Conservation (phyloP, 108 stramenopile genomes). For the Discostella pseudostelligera region DNA sequence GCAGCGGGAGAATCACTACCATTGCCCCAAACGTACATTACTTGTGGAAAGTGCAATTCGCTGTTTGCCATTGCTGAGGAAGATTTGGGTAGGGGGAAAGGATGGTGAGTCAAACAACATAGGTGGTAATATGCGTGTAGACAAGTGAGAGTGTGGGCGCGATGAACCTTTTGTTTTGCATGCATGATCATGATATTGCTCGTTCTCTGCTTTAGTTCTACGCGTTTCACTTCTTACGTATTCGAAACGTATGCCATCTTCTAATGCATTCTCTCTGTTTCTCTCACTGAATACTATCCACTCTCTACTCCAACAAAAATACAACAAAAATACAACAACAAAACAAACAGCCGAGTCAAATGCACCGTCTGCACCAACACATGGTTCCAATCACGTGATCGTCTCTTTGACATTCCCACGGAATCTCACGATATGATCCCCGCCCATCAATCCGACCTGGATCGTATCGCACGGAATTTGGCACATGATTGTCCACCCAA, state of each 20-base stretch:
- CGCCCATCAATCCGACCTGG: constrained; percentile 50
- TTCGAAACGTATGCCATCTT: too few relatives aligned
- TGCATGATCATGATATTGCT: too few relatives aligned
- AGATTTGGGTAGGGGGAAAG: constrained; percentile 66
- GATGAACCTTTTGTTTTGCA: too few relatives aligned
- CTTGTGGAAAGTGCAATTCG: constrained; percentile 68
- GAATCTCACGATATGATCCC: constrained; percentile 60
- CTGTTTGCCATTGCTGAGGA: constrained; percentile 57
- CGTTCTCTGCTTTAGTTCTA: too few relatives aligned
- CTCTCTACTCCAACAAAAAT: too few relatives aligned
- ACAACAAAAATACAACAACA: too few relatives aligned
- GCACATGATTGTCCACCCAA: constrained; percentile 53
- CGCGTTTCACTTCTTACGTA: too few relatives aligned
- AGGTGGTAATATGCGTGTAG: neutral
- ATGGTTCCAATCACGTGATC: constrained; percentile 82
- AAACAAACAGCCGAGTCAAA: constrained; percentile 60
- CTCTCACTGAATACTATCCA: too few relatives aligned
- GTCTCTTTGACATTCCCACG: constrained; percentile 54
- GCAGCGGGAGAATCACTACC: constrained; percentile 6
- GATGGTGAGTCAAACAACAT: constrained; percentile 44
- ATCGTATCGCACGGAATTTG: constrained; percentile 62
- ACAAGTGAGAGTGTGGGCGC: neutral
- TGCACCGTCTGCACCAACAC: constrained; percentile 74
- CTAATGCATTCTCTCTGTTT: too few relatives aligned
- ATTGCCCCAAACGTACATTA: constrained; percentile 36